These are phyloP conservation scores for Babesia bovis DNA, from an alignment of 169 alveolate species.

Conservation along the genomic window DNA sequence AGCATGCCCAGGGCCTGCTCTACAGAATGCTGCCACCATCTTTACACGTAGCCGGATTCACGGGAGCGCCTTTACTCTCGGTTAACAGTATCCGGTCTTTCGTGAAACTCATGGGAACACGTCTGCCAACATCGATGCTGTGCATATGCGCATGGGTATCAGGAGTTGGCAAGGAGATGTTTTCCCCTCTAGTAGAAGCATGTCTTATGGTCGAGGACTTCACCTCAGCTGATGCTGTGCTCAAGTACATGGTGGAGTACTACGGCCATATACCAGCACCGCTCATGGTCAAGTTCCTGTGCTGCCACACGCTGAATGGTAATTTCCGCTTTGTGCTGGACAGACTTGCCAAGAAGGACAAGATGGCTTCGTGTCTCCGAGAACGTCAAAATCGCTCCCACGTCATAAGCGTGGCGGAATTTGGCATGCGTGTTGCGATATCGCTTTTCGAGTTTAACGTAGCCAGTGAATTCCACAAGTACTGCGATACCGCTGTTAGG, in stretches of 20 bases:
- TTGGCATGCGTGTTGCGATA: constrained; percentile 40
- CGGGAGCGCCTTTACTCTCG: constrained; percentile 39
- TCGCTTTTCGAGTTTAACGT: constrained; percentile 26
- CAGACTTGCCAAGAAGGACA: constrained; percentile 14
- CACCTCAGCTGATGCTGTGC: constrained; percentile 44
- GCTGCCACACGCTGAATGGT: constrained; percentile 45
- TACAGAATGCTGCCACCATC: constrained; percentile 34
- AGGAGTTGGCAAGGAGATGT: constrained; percentile 41
- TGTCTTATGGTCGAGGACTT: constrained; percentile 54
- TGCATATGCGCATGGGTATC: constrained; percentile 27
- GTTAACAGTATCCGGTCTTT: constrained; percentile 28
- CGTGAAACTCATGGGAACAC: constrained; percentile 11
- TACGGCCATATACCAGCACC: constrained; percentile 44
- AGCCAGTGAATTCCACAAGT: constrained; percentile 34
- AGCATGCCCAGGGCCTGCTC: constrained; percentile 28
- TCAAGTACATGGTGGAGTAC: constrained; percentile 58
- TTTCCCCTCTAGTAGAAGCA: constrained; percentile 54
- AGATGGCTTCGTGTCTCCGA: background rate
- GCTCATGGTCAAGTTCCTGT: constrained; percentile 15
- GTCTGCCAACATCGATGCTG: background rate
- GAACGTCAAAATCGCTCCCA: constrained; percentile 9
- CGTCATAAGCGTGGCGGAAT: constrained; percentile 4
- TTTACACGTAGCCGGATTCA: constrained; percentile 22
- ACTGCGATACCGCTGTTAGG: constrained; percentile 17
- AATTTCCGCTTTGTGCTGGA: constrained; percentile 30